Conservation (phyloP, 2,329 filamentous ascomycete species). For the Dactylellina cionopaga region DNA sequence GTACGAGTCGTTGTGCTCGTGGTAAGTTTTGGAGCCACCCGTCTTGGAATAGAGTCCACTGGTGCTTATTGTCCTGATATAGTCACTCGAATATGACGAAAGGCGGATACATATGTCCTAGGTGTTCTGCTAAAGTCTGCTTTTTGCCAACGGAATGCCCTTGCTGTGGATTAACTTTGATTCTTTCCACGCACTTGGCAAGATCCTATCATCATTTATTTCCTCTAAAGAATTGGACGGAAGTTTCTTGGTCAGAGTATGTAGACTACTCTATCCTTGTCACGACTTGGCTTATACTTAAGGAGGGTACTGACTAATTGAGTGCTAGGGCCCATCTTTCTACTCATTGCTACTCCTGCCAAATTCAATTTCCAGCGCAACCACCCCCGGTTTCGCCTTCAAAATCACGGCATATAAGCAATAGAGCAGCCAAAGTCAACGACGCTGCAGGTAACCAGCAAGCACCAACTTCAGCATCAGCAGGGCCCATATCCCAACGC, state of each 20-base stretch:
- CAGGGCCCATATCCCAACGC: slow-evolving; percentile 63
- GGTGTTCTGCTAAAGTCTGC: slow-evolving; percentile 90
- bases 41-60: not conserved
- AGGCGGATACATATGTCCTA: slow-evolving; percentile 89
- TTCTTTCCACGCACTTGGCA: slow-evolving; percentile 90
- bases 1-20: slow-evolving; percentile 82
- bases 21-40: slow-evolving; percentile 59
- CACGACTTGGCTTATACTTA: not conserved
- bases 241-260: slow-evolving; percentile 79
- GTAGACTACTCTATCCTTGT: not conserved
- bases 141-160: slow-evolving; percentile 89
- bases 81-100: slow-evolving; percentile 56
- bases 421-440: not conserved
- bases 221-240: slow-evolving; percentile 87
- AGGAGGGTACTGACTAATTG: not conserved
- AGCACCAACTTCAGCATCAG: slow-evolving; percentile 1
- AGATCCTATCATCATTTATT: slow-evolving; percentile 95
- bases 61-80: not conserved
- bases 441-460: slow-evolving; percentile 58
- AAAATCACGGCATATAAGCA: slow-evolving; percentile 38
- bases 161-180: slow-evolving; percentile 87
- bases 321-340: slow-evolving; percentile 66
- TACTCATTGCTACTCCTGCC: slow-evolving; percentile 79
- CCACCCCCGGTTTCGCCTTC: slow-evolving; percentile 46
- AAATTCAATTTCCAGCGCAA: slow-evolving; percentile 72